These are phyloP conservation scores for Cyclocybe cylindracea DNA, from an alignment of 768 basidiomycete species.

Conservation along the genomic window DNA sequence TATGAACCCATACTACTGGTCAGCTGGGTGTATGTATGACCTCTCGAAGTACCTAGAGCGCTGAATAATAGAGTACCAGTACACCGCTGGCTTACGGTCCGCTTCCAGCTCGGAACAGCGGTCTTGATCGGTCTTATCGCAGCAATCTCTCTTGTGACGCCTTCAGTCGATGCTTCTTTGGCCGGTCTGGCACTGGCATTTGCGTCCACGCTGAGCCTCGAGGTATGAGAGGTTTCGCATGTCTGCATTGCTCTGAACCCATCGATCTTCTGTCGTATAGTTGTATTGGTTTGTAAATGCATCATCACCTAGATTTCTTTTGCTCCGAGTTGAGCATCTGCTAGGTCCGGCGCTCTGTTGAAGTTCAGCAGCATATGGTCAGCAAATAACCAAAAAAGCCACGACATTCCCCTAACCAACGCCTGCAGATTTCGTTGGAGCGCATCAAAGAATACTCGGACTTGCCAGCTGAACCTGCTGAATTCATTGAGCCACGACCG, in stretches of 20 bases:
- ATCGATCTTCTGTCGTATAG: constrained; percentile 10
- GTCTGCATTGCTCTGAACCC: too few relatives aligned
- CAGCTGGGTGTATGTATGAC: constrained; percentile 72
- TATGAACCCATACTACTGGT: constrained; percentile 84
- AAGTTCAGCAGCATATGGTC: constrained; percentile 92
- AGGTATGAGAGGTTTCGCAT: constrained; percentile 36
- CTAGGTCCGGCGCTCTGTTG: constrained; percentile 77
- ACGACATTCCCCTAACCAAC: not conserved
- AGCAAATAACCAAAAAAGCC: not conserved
- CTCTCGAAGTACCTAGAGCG: not conserved
- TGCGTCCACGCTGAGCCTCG: constrained; percentile 71
- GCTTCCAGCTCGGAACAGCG: constrained; percentile 66
- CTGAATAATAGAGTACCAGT: constrained; percentile 41
- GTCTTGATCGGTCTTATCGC: constrained; percentile 74
- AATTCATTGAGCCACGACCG: constrained; percentile 87
- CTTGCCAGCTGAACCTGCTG: constrained; percentile 72
- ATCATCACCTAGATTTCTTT: not conserved
- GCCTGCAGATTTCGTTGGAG: constrained; percentile 72
- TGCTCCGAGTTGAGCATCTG: not conserved
- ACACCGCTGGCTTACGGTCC: constrained; percentile 87
- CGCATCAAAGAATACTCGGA: constrained; percentile 92
- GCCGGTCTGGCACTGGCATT: constrained; percentile 90
- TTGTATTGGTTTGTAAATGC: constrained; percentile 9
- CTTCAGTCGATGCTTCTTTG: constrained; percentile 70
- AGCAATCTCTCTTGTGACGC: constrained; percentile 69